These are phyloP conservation scores for Candida quercuum DNA, from an alignment of 805 yeast genomes.

Conservation along the genomic window DNA sequence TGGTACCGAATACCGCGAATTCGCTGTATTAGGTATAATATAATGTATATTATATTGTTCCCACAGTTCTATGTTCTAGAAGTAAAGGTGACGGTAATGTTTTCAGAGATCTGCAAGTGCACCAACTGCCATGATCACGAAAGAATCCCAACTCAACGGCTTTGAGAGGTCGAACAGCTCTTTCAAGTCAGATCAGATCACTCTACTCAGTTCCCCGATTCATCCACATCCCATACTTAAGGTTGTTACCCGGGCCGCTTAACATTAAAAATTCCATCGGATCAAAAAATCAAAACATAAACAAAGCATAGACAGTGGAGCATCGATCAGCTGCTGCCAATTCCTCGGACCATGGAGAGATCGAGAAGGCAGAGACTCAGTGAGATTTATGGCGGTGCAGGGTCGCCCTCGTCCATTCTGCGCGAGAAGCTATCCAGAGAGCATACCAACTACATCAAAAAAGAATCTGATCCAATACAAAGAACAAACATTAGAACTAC, in stretches of 20 bases:
- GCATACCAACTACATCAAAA: conserved; percentile 3
- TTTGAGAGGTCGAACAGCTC: too few relatives aligned
- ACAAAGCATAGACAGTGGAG: neutral
- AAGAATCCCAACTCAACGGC: too few relatives aligned
- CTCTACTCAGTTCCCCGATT: too few relatives aligned
- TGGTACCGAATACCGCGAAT: neutral
- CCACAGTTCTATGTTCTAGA: too few relatives aligned
- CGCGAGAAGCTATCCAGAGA: conserved; percentile 15
- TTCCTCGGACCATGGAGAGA: conserved; percentile 21
- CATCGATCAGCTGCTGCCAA: neutral
- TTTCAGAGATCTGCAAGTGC: too few relatives aligned
- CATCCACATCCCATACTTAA: too few relatives aligned
- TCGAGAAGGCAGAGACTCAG: conserved; percentile 25
- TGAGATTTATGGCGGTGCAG: conserved; percentile 21
- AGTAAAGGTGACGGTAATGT: too few relatives aligned
- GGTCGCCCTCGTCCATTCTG: conserved; percentile 9
- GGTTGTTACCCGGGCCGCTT: too few relatives aligned
- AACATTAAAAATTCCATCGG: too few relatives aligned
- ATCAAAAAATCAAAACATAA: conserved; percentile 1
- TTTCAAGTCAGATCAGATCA: too few relatives aligned
- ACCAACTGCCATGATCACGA: too few relatives aligned
- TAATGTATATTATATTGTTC: too few relatives aligned
- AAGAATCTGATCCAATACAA: neutral
- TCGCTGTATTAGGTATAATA: conserved; percentile 1
- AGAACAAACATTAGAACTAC: neutral